Conservation (phyloP, 2,329 filamentous ascomycete genomes). For the Aureobasidium melanogenum region DNA sequence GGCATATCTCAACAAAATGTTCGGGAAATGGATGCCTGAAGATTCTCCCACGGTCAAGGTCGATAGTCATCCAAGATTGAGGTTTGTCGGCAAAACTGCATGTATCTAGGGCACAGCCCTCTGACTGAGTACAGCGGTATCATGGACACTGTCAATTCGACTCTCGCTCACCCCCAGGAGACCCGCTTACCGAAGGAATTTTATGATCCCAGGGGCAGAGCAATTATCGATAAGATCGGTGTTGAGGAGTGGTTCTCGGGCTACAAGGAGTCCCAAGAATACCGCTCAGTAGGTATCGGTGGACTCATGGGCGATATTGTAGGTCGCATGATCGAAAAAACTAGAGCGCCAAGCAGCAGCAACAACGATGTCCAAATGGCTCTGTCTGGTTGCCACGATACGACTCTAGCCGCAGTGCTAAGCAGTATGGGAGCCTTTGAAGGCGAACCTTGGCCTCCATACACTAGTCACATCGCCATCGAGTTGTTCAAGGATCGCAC, state of each 20-base stretch:
- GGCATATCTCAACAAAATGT: slow-evolving; percentile 66
- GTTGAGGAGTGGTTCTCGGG: slow-evolving; percentile 79
- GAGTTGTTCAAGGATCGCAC: slow-evolving; percentile 66
- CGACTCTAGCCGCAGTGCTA: slow-evolving; percentile 74
- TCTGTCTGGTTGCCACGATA: slow-evolving; percentile 85
- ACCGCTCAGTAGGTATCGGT: slow-evolving; percentile 66
- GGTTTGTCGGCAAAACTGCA: slow-evolving; percentile 21
- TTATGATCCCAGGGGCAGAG: slow-evolving; percentile 65
- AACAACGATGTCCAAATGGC: slow-evolving; percentile 59
- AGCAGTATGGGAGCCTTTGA: slow-evolving; percentile 69
- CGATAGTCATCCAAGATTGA: slow-evolving; percentile 73
- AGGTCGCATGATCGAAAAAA: slow-evolving; percentile 37
- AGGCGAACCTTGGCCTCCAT: slow-evolving; percentile 73
- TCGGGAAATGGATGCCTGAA: slow-evolving; percentile 79
- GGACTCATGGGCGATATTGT: slow-evolving; percentile 76
- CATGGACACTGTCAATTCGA: slow-evolving; percentile 90
- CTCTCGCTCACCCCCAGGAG: slow-evolving; percentile 69
- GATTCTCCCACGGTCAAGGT: slow-evolving; percentile 61
- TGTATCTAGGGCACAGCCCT: not conserved
- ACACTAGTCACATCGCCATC: slow-evolving; percentile 83
- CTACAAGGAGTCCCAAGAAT: not conserved
- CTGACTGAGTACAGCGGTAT: slow-evolving; percentile 47
- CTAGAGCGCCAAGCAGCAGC: slow-evolving; percentile 30
- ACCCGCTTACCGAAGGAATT: slow-evolving; percentile 78
- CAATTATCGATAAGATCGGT: slow-evolving; percentile 62